A percentile compares a stretch with the other conserved stretches of the same genome.
Evolutionary conservation across 768 basidiomycete species (phyloP).

Genomic region (Saitozyma sp.): DNA sequence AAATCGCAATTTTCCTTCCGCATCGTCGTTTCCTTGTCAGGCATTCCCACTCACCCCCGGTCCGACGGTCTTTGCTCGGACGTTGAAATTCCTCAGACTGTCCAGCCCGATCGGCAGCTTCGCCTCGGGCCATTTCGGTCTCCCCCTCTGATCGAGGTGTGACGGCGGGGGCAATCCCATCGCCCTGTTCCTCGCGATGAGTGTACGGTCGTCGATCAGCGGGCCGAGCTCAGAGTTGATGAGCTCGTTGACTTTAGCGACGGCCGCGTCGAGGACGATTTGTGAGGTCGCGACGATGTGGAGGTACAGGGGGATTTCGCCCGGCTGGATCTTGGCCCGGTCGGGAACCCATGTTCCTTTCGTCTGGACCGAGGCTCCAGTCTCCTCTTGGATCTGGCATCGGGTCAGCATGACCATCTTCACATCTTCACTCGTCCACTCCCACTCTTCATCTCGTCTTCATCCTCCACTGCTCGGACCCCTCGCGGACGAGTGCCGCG

Average conservation of each 20-base stretch:
- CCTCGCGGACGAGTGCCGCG: neutral
- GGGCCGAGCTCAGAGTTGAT: constrained; percentile 55
- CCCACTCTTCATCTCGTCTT: neutral
- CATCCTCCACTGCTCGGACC: neutral
- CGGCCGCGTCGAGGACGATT: constrained; percentile 53
- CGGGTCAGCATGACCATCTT: constrained; percentile 1
- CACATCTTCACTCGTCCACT: neutral
- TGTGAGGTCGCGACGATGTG: constrained; percentile 72
- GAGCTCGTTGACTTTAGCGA: constrained; percentile 53
- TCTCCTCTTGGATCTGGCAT: constrained; percentile 80
- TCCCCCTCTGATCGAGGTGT: constrained; percentile 25
- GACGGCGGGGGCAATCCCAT: constrained; percentile 40
- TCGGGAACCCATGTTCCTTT: constrained; percentile 98
- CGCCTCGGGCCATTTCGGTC: constrained; percentile 95
- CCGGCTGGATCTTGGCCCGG: constrained; percentile 82
- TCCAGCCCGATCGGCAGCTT: constrained; percentile 87
- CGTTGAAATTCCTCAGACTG: constrained; percentile 91
- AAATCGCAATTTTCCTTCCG: no score
- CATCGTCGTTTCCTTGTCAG: no score
- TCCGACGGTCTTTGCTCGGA: constrained; percentile 95
- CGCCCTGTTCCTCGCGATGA: constrained; percentile 50
- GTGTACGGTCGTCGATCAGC: constrained; percentile 52
- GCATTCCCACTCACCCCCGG: constrained; percentile 65
- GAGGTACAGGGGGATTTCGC: constrained; percentile 88
- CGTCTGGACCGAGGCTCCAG: constrained; percentile 87